Evolutionary conservation across 306 rosid species (phyloP).

Genomic region (Cucumis melo): DNA sequence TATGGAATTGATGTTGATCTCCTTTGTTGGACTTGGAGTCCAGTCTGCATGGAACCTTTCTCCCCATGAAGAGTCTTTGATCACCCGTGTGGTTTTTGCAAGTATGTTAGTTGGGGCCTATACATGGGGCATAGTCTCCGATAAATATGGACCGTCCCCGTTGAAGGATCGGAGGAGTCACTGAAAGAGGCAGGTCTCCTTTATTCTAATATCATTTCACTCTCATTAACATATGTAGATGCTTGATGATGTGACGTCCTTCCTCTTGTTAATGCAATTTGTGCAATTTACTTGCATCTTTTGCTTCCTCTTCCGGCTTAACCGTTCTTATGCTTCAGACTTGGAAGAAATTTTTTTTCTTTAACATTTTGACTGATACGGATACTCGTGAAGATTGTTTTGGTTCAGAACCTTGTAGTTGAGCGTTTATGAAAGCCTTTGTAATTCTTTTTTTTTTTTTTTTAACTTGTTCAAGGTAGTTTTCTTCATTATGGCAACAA

Average conservation of each 20-base stretch:
- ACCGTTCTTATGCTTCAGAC: neutral
- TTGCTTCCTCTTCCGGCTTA: neutral
- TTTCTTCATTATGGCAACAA: slow-evolving; percentile 52
- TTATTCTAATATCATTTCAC: neutral
- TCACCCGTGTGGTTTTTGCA: slow-evolving; percentile 68
- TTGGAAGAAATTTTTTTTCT: neutral
- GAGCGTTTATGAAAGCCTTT: neutral
- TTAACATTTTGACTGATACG: neutral
- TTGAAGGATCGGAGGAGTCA: too few species aligned
- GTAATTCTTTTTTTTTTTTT: neutral
- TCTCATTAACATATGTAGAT: neutral
- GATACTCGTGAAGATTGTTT: neutral
- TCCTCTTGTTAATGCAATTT: neutral
- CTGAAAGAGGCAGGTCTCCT: slow-evolving; percentile 43
- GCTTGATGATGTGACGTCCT: neutral
- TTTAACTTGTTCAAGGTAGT: slow-evolving; percentile 47
- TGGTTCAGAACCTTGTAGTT: slow-evolving; percentile 4
- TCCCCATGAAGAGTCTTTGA: slow-evolving; percentile 54
- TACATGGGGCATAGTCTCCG: slow-evolving; percentile 87
- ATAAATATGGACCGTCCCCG: slow-evolving; percentile 68
- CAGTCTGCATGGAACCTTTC: slow-evolving; percentile 77
- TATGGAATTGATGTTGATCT: slow-evolving; percentile 97
- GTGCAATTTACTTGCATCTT: neutral
- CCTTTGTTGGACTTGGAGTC: slow-evolving; percentile 90
- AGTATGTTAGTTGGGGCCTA: slow-evolving; percentile 89